Evolutionary conservation across 2,329 filamentous ascomycete species (phyloP).

Genomic region (Hypoxylon sp.): DNA sequence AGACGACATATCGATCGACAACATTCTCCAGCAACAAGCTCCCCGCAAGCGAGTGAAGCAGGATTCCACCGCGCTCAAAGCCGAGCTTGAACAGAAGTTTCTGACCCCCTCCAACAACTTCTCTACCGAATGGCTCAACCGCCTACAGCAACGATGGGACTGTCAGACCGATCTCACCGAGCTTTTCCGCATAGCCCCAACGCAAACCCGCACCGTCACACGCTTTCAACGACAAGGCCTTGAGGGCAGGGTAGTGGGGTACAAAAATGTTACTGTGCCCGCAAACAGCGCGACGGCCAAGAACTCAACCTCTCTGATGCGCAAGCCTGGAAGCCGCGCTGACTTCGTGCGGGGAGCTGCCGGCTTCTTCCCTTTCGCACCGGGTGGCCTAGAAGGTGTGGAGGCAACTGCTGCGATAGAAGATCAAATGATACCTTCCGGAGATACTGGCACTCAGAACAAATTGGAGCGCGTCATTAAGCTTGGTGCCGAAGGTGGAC

Average conservation of each 20-base stretch:
- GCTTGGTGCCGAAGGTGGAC: constrained; percentile 79
- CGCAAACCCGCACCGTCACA: constrained; percentile 94
- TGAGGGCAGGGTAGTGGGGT: constrained; percentile 92
- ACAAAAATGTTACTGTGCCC: constrained; percentile 92
- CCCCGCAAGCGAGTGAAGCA: constrained; percentile 61
- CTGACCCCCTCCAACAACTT: constrained; percentile 84
- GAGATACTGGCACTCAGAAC: constrained; percentile 58
- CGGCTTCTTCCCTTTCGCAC: constrained; percentile 94
- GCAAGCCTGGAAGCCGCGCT: constrained; percentile 86
- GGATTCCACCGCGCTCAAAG: constrained; percentile 74
- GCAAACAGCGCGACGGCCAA: constrained; percentile 92
- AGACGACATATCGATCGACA: constrained; percentile 64
- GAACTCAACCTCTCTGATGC: constrained; percentile 89
- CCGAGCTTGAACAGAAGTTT: constrained; percentile 80
- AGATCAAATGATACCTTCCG: constrained; percentile 74
- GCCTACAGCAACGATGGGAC: constrained; percentile 91
- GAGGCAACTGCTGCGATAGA: constrained; percentile 88
- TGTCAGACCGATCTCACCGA: constrained; percentile 82
- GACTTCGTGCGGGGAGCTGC: constrained; percentile 94
- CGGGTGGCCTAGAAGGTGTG: constrained; percentile 88
- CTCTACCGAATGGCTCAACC: constrained; percentile 87
- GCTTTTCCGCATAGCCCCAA: constrained; percentile 87
- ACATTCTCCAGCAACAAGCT: constrained; percentile 65
- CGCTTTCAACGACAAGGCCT: constrained; percentile 92
- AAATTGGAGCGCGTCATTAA: constrained; percentile 89